Percentiles rank a stretch among this genome's conserved stretches.
These are phyloP conservation scores for Magnusiomyces sp. DNA, from an alignment of 1,139 yeast genomes.

Conservation along the genomic window DNA sequence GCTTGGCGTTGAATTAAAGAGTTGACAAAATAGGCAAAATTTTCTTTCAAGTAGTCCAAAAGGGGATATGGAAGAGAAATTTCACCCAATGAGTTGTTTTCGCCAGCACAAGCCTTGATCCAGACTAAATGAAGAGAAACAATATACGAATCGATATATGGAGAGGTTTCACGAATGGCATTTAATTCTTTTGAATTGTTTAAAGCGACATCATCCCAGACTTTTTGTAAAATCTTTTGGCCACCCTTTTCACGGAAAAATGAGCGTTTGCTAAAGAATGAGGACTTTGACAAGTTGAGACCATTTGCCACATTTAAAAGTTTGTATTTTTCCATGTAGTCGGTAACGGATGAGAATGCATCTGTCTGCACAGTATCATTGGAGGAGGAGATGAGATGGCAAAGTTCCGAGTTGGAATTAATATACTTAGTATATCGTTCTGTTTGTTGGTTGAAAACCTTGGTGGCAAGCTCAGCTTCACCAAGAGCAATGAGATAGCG, in stretches of 20 bases:
- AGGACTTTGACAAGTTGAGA: conserved; percentile 18
- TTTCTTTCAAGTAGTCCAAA: conserved; percentile 14
- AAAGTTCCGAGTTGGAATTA: neutral
- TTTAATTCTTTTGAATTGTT: neutral
- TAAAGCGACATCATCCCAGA: neutral
- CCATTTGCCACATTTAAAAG: conserved; percentile 15
- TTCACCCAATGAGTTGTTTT: conserved; percentile 20
- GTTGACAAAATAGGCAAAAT: conserved; percentile 17
- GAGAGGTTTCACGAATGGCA: conserved; percentile 1
- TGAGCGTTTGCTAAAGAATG: conserved; percentile 18
- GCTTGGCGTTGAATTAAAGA: conserved; percentile 12
- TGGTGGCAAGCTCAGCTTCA: conserved; percentile 21
- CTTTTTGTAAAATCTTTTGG: neutral
- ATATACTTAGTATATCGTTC: conserved; percentile 4
- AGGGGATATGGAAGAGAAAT: conserved; percentile 21
- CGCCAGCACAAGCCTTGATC: conserved; percentile 19
- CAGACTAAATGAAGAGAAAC: conserved; percentile 20
- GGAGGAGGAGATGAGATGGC: conserved; percentile 2
- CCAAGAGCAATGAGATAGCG: conserved; percentile 17
- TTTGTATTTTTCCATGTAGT: no score
- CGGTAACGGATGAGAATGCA: no score
- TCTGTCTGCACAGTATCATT: conserved; percentile 11
- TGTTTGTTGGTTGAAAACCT: conserved; percentile 20
- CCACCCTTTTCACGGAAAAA: conserved; percentile 19
- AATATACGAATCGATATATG: conserved; percentile 17